phyloP scores from a whole-genome alignment of 202 grass and related monocot species.

The Zoysia matrella region DNA sequence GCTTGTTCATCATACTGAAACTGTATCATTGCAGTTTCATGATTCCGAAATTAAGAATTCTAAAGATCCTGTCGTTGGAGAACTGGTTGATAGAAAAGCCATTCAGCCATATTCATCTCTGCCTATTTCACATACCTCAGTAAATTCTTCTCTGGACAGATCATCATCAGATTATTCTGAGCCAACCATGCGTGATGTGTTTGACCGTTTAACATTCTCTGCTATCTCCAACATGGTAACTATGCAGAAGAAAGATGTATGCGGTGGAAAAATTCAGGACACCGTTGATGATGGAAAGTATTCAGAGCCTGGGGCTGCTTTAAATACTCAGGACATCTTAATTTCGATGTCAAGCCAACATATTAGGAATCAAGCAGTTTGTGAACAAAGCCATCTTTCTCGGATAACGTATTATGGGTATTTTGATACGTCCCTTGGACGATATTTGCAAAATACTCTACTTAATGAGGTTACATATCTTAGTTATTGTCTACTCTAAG shows the following conservation, averaged over 20 bases:
- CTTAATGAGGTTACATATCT: constrained; percentile 73
- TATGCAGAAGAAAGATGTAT: constrained; percentile 21
- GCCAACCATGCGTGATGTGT: constrained; percentile 33
- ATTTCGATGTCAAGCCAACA: constrained; percentile 78
- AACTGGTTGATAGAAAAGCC: constrained; percentile 1
- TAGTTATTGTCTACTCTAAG: constrained; percentile 34
- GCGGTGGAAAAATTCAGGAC: constrained; percentile 30
- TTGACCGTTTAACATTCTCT: constrained; percentile 25
- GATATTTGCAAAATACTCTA: constrained; percentile 78
- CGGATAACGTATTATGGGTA: constrained; percentile 94
- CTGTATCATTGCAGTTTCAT: constrained; percentile 1
- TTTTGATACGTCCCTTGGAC: constrained; percentile 80
- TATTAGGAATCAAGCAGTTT: constrained; percentile 76
- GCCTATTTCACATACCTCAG: constrained; percentile 22
- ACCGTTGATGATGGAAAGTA: constrained; percentile 38
- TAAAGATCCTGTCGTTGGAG: constrained; percentile 19
- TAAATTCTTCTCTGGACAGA: constrained; percentile 14
- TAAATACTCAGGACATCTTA: constrained; percentile 72
- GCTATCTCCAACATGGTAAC: constrained; percentile 11
- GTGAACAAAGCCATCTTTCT: constrained; percentile 86
- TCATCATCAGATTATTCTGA: constrained; percentile 30
- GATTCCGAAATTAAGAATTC: constrained; percentile 35
- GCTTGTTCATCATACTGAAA: constrained; percentile 20
- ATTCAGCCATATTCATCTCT: constrained; percentile 31
- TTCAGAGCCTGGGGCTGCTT: constrained; percentile 47